Percentiles rank a stretch among this genome's conserved stretches.
phyloP scores from a whole-genome alignment of 306 rosid genomes.

The Macrotyloma uniflorum region DNA sequence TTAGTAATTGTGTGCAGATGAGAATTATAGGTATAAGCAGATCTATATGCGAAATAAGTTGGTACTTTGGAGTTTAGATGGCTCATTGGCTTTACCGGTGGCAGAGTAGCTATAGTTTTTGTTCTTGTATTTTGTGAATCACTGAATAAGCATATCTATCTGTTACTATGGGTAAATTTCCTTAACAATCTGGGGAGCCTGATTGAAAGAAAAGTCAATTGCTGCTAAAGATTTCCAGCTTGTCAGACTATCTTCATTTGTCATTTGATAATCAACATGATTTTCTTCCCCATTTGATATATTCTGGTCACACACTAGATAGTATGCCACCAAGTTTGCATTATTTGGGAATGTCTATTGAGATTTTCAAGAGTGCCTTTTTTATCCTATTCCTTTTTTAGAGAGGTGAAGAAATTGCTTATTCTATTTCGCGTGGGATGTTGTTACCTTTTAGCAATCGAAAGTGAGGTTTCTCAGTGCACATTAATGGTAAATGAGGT shows the following conservation, averaged over 20 bases:
- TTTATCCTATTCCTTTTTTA: background rate
- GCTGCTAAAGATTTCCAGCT: slow-evolving; percentile 22
- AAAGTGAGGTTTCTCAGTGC: slow-evolving; percentile 21
- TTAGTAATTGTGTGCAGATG: background rate
- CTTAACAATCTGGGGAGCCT: slow-evolving; percentile 27
- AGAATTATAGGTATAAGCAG: background rate
- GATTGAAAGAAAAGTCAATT: slow-evolving; percentile 26
- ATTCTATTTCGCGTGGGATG: slow-evolving; percentile 1
- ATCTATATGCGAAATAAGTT: background rate
- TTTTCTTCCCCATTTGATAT: background rate
- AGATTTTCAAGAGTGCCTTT: slow-evolving; percentile 9
- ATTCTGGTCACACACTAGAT: slow-evolving; percentile 10
- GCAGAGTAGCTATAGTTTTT: background rate
- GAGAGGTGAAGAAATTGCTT: slow-evolving; percentile 5
- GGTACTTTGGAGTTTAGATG: background rate
- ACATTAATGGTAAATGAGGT: background rate
- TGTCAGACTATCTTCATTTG: slow-evolving; percentile 20
- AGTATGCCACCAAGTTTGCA: background rate
- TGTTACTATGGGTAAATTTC: slow-evolving; percentile 32
- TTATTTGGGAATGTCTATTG: slow-evolving; percentile 32
- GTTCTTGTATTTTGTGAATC: background rate
- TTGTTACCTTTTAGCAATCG: slow-evolving; percentile 7
- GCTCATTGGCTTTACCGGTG: background rate
- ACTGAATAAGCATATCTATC: slow-evolving; percentile 23
- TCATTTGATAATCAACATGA: slow-evolving; percentile 26